Percentiles rank a stretch among this genome's conserved stretches.
phyloP scores from a whole-genome alignment of 148 eudicot genomes.

The Rheum nobile region DNA sequence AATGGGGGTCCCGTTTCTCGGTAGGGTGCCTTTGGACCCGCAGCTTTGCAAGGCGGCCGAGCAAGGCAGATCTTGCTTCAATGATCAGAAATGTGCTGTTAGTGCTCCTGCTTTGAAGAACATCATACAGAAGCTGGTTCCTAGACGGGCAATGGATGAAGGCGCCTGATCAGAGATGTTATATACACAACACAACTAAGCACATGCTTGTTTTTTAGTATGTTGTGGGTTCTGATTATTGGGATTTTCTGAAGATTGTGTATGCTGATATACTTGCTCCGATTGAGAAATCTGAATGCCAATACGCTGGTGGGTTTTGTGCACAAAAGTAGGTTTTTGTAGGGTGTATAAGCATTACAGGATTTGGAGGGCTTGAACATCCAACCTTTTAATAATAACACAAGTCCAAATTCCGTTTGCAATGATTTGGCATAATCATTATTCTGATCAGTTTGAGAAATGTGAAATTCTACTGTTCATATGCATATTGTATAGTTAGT shows the following conservation, averaged over 20 bases:
- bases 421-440: neutral
- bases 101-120: slow-evolving; percentile 49
- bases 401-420: neutral
- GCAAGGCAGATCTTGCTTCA: slow-evolving; percentile 84
- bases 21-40: slow-evolving; percentile 81
- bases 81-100: slow-evolving; percentile 35
- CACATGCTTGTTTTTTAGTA: neutral
- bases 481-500: no score
- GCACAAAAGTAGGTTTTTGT: neutral
- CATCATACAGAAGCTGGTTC: slow-evolving; percentile 51
- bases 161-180: neutral
- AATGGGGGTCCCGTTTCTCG: slow-evolving; percentile 77
- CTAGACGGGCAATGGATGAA: slow-evolving; percentile 7
- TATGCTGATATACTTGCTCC: neutral
- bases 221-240: neutral
- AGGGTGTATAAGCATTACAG: neutral
- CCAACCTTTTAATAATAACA: neutral
- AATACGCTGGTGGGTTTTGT: neutral
- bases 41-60: slow-evolving; percentile 83
- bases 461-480: no score
- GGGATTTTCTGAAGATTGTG: neutral
- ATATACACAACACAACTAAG: neutral
- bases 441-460: neutral
- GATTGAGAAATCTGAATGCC: neutral
- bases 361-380: neutral